Percentiles rank a stretch among this genome's conserved stretches.
These are phyloP conservation scores for Scutellaria minor DNA, from an alignment of 257 asterid genomes.

Conservation along the genomic window DNA sequence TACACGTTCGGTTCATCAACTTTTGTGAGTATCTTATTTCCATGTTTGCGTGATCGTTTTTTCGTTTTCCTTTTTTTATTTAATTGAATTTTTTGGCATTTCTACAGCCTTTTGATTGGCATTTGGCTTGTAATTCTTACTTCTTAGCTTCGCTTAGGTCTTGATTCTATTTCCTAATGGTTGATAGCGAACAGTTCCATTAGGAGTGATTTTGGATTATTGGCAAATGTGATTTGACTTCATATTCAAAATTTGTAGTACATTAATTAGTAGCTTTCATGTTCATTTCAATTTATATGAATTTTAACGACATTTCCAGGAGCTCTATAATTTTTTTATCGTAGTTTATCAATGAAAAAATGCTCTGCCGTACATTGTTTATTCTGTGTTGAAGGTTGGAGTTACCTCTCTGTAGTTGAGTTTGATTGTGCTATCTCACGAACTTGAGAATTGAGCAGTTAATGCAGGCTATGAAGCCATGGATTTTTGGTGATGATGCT, in stretches of 20 bases:
- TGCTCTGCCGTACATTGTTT: background rate
- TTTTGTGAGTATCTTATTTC: conserved; percentile 2
- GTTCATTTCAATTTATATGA: background rate
- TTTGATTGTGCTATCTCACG: conserved; percentile 15
- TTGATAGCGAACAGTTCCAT: conserved; percentile 16
- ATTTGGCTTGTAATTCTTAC: background rate
- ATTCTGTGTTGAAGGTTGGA: conserved; percentile 20
- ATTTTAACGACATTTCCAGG: no score
- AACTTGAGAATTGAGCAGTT: conserved; percentile 14
- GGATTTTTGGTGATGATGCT: background rate
- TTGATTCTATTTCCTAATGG: background rate
- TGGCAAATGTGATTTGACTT: conserved; percentile 6
- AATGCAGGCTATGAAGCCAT: conserved; percentile 5
- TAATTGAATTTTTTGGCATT: background rate
- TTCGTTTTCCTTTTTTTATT: background rate
- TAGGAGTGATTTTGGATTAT: conserved; percentile 6
- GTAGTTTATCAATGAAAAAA: background rate
- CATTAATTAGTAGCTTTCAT: background rate
- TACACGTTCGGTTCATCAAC: conserved; percentile 10
- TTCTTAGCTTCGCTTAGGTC: conserved; percentile 12
- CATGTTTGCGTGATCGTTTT: background rate
- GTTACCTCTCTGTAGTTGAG: background rate
- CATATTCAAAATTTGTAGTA: background rate
- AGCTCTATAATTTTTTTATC: no score
- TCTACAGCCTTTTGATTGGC: conserved; percentile 4